Percentiles rank a stretch among this genome's conserved stretches.
Evolutionary conservation across 768 basidiomycete species (phyloP).

Genomic region (Pulveroboletus ravenelii): DNA sequence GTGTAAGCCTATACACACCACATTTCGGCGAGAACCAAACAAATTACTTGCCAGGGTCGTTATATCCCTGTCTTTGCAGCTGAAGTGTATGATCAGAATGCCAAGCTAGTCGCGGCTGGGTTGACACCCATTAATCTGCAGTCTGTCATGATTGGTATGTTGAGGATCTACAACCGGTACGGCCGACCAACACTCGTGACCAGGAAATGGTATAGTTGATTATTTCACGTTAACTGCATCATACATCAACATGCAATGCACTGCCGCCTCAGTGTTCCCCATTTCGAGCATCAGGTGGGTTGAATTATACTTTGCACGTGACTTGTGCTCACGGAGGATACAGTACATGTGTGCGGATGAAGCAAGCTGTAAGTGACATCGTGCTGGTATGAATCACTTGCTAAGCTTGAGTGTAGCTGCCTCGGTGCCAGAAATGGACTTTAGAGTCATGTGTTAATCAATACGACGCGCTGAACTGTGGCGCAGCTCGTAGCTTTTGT

Average conservation of each 20-base stretch:
- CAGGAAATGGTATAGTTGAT: conserved; percentile 46
- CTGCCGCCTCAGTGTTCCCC: conserved; percentile 44
- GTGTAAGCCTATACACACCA: conserved; percentile 25
- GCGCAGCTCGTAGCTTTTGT: conserved; percentile 66
- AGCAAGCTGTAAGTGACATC: conserved; percentile 32
- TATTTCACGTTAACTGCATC: conserved; percentile 35
- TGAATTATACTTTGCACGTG: background rate
- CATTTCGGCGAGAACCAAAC: background rate
- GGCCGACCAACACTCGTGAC: background rate
- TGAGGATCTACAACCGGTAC: background rate
- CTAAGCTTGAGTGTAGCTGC: conserved; percentile 42
- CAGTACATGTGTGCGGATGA: conserved; percentile 40
- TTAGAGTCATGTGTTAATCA: conserved; percentile 56
- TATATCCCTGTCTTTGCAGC: conserved; percentile 50
- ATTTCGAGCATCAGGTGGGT: conserved; percentile 34
- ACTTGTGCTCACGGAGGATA: background rate
- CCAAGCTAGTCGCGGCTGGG: conserved; percentile 37
- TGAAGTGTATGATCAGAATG: conserved; percentile 46
- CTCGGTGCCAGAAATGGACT: conserved; percentile 61
- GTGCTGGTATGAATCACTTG: background rate
- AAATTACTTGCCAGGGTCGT: conserved; percentile 36
- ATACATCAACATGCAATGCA: conserved; percentile 55
- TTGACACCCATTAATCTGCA: conserved; percentile 46
- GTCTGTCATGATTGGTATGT: conserved; percentile 46
- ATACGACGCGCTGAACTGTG: conserved; percentile 65